Evolutionary conservation across 148 eudicot genomes (phyloP).

Genomic region (Dysphania ambrosioides): DNA sequence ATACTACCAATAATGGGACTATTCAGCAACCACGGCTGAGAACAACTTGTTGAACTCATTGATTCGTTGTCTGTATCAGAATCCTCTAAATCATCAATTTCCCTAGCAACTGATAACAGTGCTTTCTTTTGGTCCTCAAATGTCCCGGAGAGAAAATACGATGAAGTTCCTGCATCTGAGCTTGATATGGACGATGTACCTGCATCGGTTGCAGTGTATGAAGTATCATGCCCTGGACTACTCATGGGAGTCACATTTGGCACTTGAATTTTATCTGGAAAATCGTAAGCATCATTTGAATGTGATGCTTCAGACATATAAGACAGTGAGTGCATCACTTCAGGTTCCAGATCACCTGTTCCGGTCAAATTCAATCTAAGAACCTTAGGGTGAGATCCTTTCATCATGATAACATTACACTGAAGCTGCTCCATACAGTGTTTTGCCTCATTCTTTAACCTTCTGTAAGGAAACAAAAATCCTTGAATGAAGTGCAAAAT

Average conservation of each 20-base stretch:
- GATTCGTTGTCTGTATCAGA: constrained; percentile 57
- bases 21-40: constrained; percentile 47
- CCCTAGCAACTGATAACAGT: constrained; percentile 18
- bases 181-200: constrained; percentile 61
- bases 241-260: constrained; percentile 78
- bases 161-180: constrained; percentile 43
- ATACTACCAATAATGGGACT: constrained; percentile 31
- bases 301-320: constrained; percentile 19
- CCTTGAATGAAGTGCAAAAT: neutral
- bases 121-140: constrained; percentile 50
- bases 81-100: constrained; percentile 27
- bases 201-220: constrained; percentile 45
- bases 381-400: constrained; percentile 59
- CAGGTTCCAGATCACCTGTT: constrained; percentile 38
- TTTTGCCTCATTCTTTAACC: constrained; percentile 56
- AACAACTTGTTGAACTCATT: constrained; percentile 42
- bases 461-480: constrained; percentile 32
- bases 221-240: constrained; percentile 56
- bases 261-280: constrained; percentile 36
- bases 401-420: constrained; percentile 75
- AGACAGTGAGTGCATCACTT: constrained; percentile 24
- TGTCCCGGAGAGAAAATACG: constrained; percentile 40
- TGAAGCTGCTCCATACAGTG: constrained; percentile 67
- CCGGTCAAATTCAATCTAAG: constrained; percentile 63
- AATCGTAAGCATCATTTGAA: constrained; percentile 26